Conservation (phyloP, 768 basidiomycete genomes). For the Galerina sulciceps region DNA sequence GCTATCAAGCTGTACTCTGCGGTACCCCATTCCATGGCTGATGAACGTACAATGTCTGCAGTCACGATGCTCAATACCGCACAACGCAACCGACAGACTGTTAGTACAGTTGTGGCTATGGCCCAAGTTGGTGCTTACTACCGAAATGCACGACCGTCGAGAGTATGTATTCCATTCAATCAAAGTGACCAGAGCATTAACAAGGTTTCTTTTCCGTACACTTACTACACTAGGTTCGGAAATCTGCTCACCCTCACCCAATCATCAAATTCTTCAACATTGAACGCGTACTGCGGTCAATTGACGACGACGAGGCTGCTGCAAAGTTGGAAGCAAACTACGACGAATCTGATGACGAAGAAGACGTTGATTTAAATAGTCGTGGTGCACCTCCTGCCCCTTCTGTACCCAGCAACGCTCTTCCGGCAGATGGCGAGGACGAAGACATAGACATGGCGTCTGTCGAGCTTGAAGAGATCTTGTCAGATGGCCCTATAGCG, state of each 20-base stretch:
- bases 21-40: conserved; percentile 40
- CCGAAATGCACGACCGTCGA: conserved; percentile 5
- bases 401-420: background rate
- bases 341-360: conserved; percentile 24
- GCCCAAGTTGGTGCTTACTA: conserved; percentile 25
- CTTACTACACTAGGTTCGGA: conserved; percentile 17
- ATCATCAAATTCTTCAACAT: conserved; percentile 26
- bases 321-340: conserved; percentile 11
- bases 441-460: conserved; percentile 13
- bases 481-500: conserved; percentile 15
- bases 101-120: conserved; percentile 27
- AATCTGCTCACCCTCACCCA: conserved; percentile 22
- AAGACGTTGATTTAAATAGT: conserved; percentile 2
- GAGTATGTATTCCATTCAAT: conserved; percentile 8
- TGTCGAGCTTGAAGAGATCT: conserved; percentile 15
- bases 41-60: conserved; percentile 38
- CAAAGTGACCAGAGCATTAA: no score
- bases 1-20: conserved; percentile 36
- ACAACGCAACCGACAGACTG: conserved; percentile 28
- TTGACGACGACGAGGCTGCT: conserved; percentile 21
- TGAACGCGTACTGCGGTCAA: conserved; percentile 19
- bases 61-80: conserved; percentile 36
- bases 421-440: conserved; percentile 14
- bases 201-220: no score
- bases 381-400: background rate